phyloP scores from a whole-genome alignment of 768 basidiomycete species.

The Megacollybia marginata region DNA sequence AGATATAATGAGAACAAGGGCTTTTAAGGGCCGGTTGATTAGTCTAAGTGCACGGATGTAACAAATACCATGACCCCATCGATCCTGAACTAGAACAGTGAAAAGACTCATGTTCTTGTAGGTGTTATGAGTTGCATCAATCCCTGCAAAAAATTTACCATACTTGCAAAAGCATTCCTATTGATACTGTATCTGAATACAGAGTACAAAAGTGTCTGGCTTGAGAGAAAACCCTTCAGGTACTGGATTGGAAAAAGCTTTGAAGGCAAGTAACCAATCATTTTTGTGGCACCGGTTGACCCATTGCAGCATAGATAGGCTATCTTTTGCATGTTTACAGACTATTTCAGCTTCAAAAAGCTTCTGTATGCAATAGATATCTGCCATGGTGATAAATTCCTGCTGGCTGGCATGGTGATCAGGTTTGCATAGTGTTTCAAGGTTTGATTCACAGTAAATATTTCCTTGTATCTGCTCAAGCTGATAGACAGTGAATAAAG shows the following conservation, averaged over 20 bases:
- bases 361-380: conserved; percentile 5
- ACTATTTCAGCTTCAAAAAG: conserved; percentile 8
- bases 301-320: conserved; percentile 4
- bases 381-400: conserved; percentile 2
- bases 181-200: conserved; percentile 8
- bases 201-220: conserved; percentile 4
- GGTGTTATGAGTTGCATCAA: conserved; percentile 13
- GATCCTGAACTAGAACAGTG: conserved; percentile 7
- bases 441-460: conserved; percentile 1
- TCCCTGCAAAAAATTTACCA: conserved; percentile 2
- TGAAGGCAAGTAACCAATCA: conserved; percentile 4
- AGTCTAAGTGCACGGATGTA: too few relatives aligned
- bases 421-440: not conserved
- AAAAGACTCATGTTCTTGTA: conserved; percentile 7
- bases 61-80: conserved; percentile 7
- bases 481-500: too few relatives aligned
- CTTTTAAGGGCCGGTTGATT: too few relatives aligned
- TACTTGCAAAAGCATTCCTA: conserved; percentile 2
- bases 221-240: conserved; percentile 3
- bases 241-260: conserved; percentile 2
- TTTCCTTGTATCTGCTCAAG: not conserved
- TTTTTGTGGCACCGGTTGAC: conserved; percentile 1
- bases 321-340: conserved; percentile 4
- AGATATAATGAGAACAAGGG: too few relatives aligned
- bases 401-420: not conserved